Percentiles rank a stretch among this genome's conserved stretches.
Conservation (phyloP, 2,329 filamentous ascomycete species). For the Penicillium sp. region DNA sequence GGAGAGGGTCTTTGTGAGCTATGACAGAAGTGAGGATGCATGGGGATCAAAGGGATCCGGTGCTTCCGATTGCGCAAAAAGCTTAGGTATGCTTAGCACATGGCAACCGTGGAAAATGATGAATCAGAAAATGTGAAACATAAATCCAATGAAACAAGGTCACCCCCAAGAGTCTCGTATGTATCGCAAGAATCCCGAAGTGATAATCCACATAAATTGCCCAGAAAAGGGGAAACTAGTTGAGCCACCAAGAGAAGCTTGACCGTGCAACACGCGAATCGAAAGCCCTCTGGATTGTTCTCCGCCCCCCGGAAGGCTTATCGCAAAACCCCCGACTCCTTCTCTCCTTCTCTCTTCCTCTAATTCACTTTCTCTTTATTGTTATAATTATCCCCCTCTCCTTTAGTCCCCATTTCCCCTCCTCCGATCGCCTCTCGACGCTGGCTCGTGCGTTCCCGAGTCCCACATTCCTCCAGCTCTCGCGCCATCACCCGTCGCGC, state of each 20-base stretch:
- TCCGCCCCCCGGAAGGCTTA: constrained; percentile 28
- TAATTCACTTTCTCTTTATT: constrained; percentile 37
- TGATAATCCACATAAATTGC: constrained; percentile 18
- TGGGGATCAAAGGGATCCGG: background rate
- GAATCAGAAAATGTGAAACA: constrained; percentile 1
- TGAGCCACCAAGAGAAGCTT: constrained; percentile 36
- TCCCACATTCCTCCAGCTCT: constrained; percentile 19
- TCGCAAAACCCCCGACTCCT: constrained; percentile 20
- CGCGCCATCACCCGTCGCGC: constrained; percentile 2
- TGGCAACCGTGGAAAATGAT: background rate
- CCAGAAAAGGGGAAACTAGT: constrained; percentile 13
- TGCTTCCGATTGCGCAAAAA: background rate
- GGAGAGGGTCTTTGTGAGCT: constrained; percentile 51
- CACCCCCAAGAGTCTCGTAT: background rate
- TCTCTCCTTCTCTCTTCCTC: constrained; percentile 6
- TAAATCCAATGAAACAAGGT: background rate
- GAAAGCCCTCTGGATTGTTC: constrained; percentile 21
- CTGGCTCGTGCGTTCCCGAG: constrained; percentile 18
- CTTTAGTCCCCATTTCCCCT: constrained; percentile 47
- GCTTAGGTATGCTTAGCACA: constrained; percentile 15
- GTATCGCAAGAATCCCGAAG: background rate
- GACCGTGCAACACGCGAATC: constrained; percentile 30
- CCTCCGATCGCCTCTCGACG: constrained; percentile 54
- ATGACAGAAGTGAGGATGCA: background rate
- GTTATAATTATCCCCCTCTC: constrained; percentile 5